phyloP scores from a whole-genome alignment of 2,329 filamentous ascomycete genomes.

The Botrytis fabae region DNA sequence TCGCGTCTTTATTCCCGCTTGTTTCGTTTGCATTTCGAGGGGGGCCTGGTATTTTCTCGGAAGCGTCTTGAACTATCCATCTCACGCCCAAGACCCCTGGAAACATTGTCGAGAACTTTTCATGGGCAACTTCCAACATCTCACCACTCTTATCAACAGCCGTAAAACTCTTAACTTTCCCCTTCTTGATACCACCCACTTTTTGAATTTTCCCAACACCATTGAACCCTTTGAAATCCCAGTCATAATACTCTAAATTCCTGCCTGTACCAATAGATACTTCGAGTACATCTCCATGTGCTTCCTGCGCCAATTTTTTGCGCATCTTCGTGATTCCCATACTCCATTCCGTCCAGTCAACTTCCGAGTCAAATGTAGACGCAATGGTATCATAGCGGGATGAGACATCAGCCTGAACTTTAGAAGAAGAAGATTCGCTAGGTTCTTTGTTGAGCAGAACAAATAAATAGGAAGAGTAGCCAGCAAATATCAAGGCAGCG shows the following conservation, averaged over 20 bases:
- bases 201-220: conserved; percentile 30
- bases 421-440: conserved; percentile 28
- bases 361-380: conserved; percentile 57
- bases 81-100: conserved; percentile 47
- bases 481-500: conserved; percentile 24
- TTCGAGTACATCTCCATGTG: conserved; percentile 60
- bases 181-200: conserved; percentile 35
- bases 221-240: conserved; percentile 44
- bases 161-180: conserved; percentile 55
- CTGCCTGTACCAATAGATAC: conserved; percentile 63
- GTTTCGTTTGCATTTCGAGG: conserved; percentile 33
- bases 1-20: conserved; percentile 30
- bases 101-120: conserved; percentile 50
- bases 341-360: conserved; percentile 57
- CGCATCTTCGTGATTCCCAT: conserved; percentile 57
- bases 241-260: conserved; percentile 60
- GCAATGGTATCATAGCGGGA: conserved; percentile 44
- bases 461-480: conserved; percentile 41
- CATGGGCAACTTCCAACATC: conserved; percentile 60
- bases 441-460: conserved; percentile 36
- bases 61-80: conserved; percentile 40
- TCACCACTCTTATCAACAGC: conserved; percentile 61
- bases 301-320: conserved; percentile 49
- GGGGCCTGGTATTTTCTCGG: conserved; percentile 33
- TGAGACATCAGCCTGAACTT: conserved; percentile 38